A percentile compares a stretch with the other conserved stretches of the same genome.
phyloP scores from a whole-genome alignment of 169 alveolate genomes.

The Eimeria acervulina region DNA sequence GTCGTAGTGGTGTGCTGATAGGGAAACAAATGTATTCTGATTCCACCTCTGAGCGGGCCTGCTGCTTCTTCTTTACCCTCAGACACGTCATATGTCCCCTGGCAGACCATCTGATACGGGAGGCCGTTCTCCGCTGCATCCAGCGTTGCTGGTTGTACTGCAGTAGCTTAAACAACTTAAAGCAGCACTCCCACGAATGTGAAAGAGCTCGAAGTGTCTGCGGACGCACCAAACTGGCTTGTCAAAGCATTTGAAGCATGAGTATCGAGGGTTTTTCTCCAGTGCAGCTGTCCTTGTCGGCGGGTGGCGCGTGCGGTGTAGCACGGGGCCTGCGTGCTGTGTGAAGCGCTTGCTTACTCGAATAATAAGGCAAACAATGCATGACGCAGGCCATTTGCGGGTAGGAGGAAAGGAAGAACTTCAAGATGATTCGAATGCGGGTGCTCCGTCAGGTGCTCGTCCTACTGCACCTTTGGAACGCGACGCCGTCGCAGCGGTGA shows the following conservation, averaged over 20 bases:
- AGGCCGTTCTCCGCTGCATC: not conserved
- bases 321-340: not conserved
- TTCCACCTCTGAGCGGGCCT: not conserved
- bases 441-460: not conserved
- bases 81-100: not conserved
- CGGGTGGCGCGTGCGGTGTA: not conserved
- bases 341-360: not conserved
- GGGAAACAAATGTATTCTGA: not conserved
- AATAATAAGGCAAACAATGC: not conserved
- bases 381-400: not conserved
- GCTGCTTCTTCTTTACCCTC: not conserved
- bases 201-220: not conserved
- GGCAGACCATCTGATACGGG: not conserved
- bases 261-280: not conserved
- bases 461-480: not conserved
- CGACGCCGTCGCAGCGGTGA: not conserved
- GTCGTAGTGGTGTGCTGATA: not conserved
- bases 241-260: not conserved
- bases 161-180: not conserved
- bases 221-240: not conserved
- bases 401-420: not conserved
- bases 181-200: not conserved
- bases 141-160: not conserved
- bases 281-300: not conserved
- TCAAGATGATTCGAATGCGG: not conserved